Evolutionary conservation across 495 filamentous ascomycete genomes (phyloP), one percentile per base, ranked within the genome.

Genomic region (Penicillium ucsense): DNA sequence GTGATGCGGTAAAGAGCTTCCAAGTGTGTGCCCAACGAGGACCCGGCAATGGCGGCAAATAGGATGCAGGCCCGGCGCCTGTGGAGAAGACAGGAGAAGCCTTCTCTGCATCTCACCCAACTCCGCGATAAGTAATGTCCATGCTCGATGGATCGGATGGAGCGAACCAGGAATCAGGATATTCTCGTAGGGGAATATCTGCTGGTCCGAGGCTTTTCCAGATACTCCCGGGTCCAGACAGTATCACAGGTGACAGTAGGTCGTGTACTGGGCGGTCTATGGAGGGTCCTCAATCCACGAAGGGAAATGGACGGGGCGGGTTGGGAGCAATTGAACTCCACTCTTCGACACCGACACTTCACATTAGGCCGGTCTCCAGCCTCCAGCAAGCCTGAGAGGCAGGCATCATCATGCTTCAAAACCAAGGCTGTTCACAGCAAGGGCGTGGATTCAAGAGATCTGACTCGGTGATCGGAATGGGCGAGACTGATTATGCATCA

Each of bases 21-120:
- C 20, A 20, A 20, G 52, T 71, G 62, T 60, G 57, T 71, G 64
- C 67, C 67, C 67, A 67, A 69, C 58, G 56, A 49, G 49, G 51
- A 53, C 59, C 55, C 62, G 63, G 53, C 49, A 60, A 56, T 52
- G 50, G 63, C 62, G 63, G 62, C 53, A 63, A 62, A 64, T 53
- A 33, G 49, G 57, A 57, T 60, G 57, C 61, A 63, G 37, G 51
- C 45, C 49, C 49, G 43, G 49, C 49, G 43, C 33, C n/a, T 42
- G 52, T 54, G 56, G 54, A 42, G 47, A 55, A 52, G 41, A 35
- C 40, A 12, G 27, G 38, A 47, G 32, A 20, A 20, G 20, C 20
- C 20, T 20, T 20, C 20, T 20, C 20, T 20, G 20, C 20, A 20
- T 20, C 20, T 20, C 20, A 20, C 20, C 20, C 20, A 20, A 20